Conservation (phyloP, 768 basidiomycete genomes). For the Boletus subcaerulescens region DNA sequence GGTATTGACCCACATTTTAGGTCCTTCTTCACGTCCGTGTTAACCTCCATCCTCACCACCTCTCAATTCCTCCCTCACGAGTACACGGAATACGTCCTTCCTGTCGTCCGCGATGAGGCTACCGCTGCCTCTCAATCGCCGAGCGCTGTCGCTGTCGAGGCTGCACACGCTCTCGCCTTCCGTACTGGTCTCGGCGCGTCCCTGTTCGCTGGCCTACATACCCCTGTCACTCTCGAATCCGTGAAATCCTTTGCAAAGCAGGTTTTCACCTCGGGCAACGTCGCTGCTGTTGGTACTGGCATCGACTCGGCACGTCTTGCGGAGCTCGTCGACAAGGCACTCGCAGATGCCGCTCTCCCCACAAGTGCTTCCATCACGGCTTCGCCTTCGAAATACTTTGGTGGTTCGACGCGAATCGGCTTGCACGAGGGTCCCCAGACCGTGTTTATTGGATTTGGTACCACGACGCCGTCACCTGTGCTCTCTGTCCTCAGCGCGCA, state of each 20-base stretch:
- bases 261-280: constrained; percentile 74
- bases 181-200: constrained; percentile 90
- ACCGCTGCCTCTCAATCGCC: constrained; percentile 58
- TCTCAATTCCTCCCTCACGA: constrained; percentile 80
- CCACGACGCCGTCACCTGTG: constrained; percentile 63
- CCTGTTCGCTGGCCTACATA: constrained; percentile 76
- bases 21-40: constrained; percentile 84
- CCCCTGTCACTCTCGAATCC: constrained; percentile 59
- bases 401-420: constrained; percentile 82
- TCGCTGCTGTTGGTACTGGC: constrained; percentile 86
- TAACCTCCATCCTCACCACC: constrained; percentile 80
- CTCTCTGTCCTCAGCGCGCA: constrained; percentile 78
- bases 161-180: constrained; percentile 90
- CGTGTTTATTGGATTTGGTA: constrained; percentile 86
- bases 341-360: constrained; percentile 38
- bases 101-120: constrained; percentile 69
- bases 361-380: constrained; percentile 34
- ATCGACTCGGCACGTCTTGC: constrained; percentile 70
- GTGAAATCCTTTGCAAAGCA: constrained; percentile 70
- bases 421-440: constrained; percentile 64
- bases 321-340: constrained; percentile 68
- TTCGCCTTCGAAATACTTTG: constrained; percentile 55
- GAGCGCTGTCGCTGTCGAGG: constrained; percentile 71
- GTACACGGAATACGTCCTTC: constrained; percentile 70
- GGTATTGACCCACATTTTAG: constrained; percentile 37